Evolutionary conservation across 176 grass and related monocot species (phyloP), one percentile per base, ranked within the genome.

Genomic region (Oryza glaberrima): DNA sequence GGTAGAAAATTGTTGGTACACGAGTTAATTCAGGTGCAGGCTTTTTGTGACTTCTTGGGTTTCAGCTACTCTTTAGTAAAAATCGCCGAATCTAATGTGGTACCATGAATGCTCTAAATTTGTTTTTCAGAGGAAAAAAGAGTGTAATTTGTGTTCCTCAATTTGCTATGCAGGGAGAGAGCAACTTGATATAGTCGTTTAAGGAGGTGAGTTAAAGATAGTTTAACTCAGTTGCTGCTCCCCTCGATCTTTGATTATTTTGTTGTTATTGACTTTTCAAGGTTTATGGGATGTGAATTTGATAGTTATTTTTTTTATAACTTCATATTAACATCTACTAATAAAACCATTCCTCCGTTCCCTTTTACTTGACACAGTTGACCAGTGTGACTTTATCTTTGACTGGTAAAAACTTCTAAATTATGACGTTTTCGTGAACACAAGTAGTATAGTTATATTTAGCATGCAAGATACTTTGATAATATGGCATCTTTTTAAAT

Each of bases 181-280:
- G 20, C 46, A 69, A 68, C 56, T 82, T 82, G 68, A 86, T 83
- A 11, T 49, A 40, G 35, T 28, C 32, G 11, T 40, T 67, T 67
- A 52, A 45, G 14, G 45, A 73, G 38, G 75, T 47, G 35, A 72
- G 47, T 77, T 79, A 25, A 25, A 83, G 28, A 69, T 90, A 49
- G 20, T 44, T 90, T 58, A 67, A 90, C 23, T 32, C 66, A 61
- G 67, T 90, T 44, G 19, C 67, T 67, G 8, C 54, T 17, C 73
- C 56, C 56, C 70, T 51, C 11, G 12, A 51, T 20, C 52, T 56
- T 56, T 17, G 22, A 0, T 17, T 61, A 9, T 38, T 38, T 61
- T 60, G 6, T 60, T 9, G 19, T 56, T 56, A 56, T 9, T 9
- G 1, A 11, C 20, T 23, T 63, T 63, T 2, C 16, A 58, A 19